Evolutionary conservation across 75 land plant genomes (phyloP).

Genomic region (Sequoiadendron giganteum): DNA sequence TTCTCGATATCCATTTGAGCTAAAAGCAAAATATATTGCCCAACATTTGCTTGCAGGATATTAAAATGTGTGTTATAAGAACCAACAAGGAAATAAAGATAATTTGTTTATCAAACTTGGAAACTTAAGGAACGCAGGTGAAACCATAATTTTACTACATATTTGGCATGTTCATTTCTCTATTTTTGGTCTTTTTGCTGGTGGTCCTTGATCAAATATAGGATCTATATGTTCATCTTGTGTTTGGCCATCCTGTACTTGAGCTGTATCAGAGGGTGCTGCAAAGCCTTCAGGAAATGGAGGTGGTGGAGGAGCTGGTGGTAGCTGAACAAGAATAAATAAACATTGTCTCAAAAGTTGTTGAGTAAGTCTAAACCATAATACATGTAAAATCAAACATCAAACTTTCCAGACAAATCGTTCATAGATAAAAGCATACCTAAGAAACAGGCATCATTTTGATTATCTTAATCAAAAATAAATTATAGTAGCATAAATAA

Average conservation of each 20-base stretch:
- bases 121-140: no score
- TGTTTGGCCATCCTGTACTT: conserved; percentile 32
- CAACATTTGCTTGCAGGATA: no score
- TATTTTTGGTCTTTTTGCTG: conserved; percentile 38
- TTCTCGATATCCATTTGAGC: no score
- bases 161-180: conserved; percentile 8
- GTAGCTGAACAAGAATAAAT: conserved; percentile 27
- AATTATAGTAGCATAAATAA: background rate
- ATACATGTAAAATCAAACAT: background rate
- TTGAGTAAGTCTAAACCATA: background rate
- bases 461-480: background rate
- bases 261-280: conserved; percentile 34
- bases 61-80: no score
- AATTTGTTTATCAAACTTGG: no score
- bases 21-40: no score
- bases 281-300: conserved; percentile 69
- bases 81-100: no score
- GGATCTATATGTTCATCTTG: conserved; percentile 46
- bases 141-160: no score
- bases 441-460: background rate
- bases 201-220: conserved; percentile 61
- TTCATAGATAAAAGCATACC: background rate
- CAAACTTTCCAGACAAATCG: background rate
- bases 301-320: conserved; percentile 66
- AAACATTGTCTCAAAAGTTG: background rate